These are phyloP conservation scores for Xylariaceae sp. DNA, from an alignment of 2,329 filamentous ascomycete species.

Conservation along the genomic window DNA sequence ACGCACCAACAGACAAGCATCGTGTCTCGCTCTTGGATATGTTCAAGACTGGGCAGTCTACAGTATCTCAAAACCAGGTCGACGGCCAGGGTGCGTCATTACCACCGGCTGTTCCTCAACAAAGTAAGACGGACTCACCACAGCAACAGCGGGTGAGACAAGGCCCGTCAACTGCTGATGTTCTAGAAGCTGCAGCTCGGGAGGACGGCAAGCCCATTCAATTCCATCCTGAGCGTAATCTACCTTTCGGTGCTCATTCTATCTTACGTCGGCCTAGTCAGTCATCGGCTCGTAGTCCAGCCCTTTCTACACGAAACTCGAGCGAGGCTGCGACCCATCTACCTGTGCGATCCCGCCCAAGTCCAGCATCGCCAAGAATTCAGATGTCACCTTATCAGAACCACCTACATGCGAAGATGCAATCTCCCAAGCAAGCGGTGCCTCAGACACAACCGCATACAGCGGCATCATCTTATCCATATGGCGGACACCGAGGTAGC, in stretches of 20 bases:
- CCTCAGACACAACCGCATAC: conserved; percentile 26
- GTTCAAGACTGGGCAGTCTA: conserved; percentile 55
- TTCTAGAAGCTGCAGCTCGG: conserved; percentile 37
- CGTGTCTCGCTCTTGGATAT: conserved; percentile 59
- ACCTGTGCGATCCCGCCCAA: conserved; percentile 29
- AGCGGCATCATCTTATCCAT: conserved; percentile 35
- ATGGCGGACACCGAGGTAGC: conserved; percentile 30
- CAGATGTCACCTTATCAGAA: conserved; percentile 32
- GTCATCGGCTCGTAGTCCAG: conserved; percentile 31
- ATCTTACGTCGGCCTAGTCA: conserved; percentile 46
- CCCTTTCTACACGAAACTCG: conserved; percentile 24
- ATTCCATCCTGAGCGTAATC: conserved; percentile 47
- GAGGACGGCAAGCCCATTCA: conserved; percentile 43
- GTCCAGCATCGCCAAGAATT: conserved; percentile 28
- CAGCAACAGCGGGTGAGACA: conserved; percentile 32
- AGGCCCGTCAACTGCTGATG: conserved; percentile 35
- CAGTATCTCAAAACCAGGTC: conserved; percentile 34
- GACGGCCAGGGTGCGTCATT: conserved; percentile 27
- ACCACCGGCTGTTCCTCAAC: conserved; percentile 10
- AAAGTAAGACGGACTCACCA: conserved; percentile 18
- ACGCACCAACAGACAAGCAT: conserved; percentile 48
- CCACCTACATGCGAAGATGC: conserved; percentile 28
- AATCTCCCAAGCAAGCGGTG: conserved; percentile 29
- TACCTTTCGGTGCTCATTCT: conserved; percentile 49
- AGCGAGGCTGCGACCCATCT: conserved; percentile 26